Conservation (phyloP, 441 rosid genomes). For the Corymbia calophylla region DNA sequence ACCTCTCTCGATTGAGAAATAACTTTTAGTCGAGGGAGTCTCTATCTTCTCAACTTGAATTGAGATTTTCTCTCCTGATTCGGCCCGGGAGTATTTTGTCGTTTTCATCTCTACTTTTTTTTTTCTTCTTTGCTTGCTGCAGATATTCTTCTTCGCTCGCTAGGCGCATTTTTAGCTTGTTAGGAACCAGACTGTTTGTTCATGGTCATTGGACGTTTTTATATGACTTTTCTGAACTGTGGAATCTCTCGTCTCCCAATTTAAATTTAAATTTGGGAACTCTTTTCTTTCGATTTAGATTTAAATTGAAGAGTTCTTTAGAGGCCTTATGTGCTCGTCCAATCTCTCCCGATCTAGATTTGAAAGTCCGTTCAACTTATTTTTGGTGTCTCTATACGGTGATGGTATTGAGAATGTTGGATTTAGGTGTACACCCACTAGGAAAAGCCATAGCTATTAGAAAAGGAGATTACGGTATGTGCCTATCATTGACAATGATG, state of each 20-base stretch:
- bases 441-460: too few species aligned
- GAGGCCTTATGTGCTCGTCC: background rate
- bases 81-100: background rate
- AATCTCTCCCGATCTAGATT: background rate
- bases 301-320: background rate
- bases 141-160: background rate
- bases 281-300: background rate
- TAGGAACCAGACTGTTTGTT: background rate
- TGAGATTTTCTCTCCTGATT: background rate
- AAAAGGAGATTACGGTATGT: too few species aligned
- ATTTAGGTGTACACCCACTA: background rate
- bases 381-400: background rate
- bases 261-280: background rate
- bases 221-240: background rate
- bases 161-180: background rate
- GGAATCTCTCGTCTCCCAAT: background rate
- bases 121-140: background rate
- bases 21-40: background rate
- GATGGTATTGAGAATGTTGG: too few species aligned
- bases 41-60: background rate
- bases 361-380: background rate
- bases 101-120: fast-evolving
- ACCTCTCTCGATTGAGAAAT: background rate
- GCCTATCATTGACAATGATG: background rate
- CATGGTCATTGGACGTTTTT: background rate